phyloP scores from a whole-genome alignment of 73 alveolate genomes.

The Urostyla sp. region DNA sequence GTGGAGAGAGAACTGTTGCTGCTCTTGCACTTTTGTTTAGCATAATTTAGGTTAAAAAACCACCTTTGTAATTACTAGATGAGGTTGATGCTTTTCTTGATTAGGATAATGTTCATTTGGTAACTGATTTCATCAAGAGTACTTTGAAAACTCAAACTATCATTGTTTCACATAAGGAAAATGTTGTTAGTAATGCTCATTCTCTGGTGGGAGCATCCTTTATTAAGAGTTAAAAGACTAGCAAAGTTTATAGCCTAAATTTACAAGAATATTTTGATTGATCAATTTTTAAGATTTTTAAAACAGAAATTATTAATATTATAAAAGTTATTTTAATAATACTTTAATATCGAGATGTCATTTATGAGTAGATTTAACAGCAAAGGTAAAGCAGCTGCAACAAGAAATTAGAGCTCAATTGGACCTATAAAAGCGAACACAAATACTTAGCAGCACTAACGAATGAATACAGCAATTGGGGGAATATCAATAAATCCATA shows the following conservation, averaged over 20 bases:
- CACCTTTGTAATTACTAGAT: conserved; percentile 90
- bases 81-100: conserved; percentile 96
- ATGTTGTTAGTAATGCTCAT: conserved; percentile 31
- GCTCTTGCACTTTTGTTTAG: conserved; percentile 86
- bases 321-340: background rate
- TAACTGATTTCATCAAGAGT: conserved; percentile 49
- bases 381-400: conserved; percentile 3
- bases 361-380: conserved; percentile 19
- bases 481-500: background rate
- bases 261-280: conserved; percentile 37
- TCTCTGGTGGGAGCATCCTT: conserved; percentile 64
- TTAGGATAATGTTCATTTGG: conserved; percentile 73
- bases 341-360: background rate
- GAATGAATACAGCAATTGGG: background rate
- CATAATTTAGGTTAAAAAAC: conserved; percentile 76
- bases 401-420: conserved; percentile 15
- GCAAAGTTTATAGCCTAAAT: conserved; percentile 56
- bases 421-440: conserved; percentile 39
- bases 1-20: conserved; percentile 97
- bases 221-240: conserved; percentile 20
- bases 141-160: conserved; percentile 51
- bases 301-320: background rate
- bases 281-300: background rate
- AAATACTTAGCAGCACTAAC: background rate
- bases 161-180: conserved; percentile 66